phyloP scores from a whole-genome alignment of 148 eudicot genomes.

The Fallopia convolvulus region DNA sequence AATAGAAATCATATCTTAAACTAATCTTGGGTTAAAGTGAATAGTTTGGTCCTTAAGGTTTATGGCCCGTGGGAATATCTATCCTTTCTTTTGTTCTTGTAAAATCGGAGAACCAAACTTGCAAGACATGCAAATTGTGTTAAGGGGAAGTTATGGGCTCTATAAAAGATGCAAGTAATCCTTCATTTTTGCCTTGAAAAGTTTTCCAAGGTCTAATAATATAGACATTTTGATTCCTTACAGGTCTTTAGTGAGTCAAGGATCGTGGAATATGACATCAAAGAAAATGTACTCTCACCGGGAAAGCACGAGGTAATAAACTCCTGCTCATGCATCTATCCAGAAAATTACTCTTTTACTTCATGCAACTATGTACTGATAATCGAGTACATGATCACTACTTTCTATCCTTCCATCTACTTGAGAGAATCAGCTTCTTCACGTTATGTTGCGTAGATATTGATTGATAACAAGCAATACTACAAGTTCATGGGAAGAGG shows the following conservation, averaged over 20 bases:
- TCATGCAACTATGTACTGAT: background rate
- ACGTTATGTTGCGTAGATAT: conserved; percentile 29
- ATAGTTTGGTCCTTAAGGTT: no score
- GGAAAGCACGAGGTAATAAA: conserved; percentile 60
- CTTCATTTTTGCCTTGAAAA: background rate
- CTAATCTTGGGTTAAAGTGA: no score
- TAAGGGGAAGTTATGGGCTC: background rate
- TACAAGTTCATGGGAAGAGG: conserved; percentile 67
- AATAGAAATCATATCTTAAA: background rate
- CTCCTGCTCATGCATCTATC: background rate
- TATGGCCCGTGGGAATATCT: background rate
- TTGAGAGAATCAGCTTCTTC: no score
- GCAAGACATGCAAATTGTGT: background rate
- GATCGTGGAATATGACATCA: conserved; percentile 62
- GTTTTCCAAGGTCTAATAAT: background rate
- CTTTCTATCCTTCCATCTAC: background rate
- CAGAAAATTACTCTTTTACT: background rate
- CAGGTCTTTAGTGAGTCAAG: conserved; percentile 68
- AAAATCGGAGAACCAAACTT: background rate
- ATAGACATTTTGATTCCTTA: background rate
- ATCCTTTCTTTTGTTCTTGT: background rate
- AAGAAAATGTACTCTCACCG: conserved; percentile 48
- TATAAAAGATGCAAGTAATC: no score
- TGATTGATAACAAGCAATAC: conserved; percentile 74
- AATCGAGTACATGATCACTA: background rate